A percentile compares a stretch with the other conserved stretches of the same genome.
These are phyloP conservation scores for Trichosporon sp. DNA, from an alignment of 1,284 basidiomycete genomes.

Conservation along the genomic window DNA sequence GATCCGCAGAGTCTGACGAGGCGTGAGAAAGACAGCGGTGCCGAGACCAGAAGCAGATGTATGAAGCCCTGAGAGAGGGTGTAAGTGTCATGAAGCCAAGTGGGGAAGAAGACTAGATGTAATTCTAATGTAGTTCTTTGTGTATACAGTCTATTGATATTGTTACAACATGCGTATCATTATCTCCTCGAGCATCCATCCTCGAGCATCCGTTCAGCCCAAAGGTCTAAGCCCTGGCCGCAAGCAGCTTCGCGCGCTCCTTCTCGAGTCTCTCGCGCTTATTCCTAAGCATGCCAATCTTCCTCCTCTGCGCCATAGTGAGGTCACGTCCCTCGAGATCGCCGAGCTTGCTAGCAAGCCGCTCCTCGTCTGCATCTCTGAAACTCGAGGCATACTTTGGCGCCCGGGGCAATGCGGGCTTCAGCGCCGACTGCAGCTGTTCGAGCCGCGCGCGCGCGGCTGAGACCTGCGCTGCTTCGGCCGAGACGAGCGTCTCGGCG, in stretches of 20 bases:
- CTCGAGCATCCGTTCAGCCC: no score
- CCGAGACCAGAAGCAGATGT: no score
- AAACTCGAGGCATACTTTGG: not conserved
- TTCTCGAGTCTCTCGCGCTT: conserved; percentile 41
- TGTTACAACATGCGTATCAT: not conserved
- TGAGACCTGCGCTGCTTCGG: conserved; percentile 21
- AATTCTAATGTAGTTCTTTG: not conserved
- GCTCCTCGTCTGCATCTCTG: not conserved
- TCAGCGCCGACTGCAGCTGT: not conserved
- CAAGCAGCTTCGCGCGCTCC: conserved; percentile 32
- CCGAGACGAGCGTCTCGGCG: conserved; percentile 29
- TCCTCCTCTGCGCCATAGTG: conserved; percentile 35
- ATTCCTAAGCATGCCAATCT: conserved; percentile 36
- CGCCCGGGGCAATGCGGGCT: not conserved
- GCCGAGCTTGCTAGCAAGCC: conserved; percentile 16
- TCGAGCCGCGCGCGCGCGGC: not conserved
- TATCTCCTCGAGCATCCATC: no score
- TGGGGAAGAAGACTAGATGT: not conserved
- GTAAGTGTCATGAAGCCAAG: not conserved
- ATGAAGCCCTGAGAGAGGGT: no score
- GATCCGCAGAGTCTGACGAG: no score
- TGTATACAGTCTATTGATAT: not conserved
- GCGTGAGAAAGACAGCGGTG: not conserved
- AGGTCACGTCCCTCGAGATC: conserved; percentile 35
- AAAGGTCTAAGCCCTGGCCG: not conserved